phyloP scores from a whole-genome alignment of 2,329 filamentous ascomycete species.

The Lecanosticta acicola region DNA sequence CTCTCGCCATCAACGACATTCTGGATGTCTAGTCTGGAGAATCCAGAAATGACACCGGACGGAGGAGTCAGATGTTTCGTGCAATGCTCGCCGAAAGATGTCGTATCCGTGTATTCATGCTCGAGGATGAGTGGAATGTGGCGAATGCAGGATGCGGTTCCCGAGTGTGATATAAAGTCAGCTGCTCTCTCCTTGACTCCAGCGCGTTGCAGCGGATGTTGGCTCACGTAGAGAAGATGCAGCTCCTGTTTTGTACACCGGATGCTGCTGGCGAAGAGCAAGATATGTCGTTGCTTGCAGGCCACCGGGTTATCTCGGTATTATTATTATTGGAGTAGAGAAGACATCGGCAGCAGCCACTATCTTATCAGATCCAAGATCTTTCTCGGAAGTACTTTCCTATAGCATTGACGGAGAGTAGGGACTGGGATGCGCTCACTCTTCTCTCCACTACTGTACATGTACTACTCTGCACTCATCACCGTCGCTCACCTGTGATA shows the following conservation, averaged over 20 bases:
- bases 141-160: conserved; percentile 81
- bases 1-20: conserved; percentile 80
- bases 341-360: no score
- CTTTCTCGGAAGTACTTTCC: no score
- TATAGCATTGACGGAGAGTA: no score
- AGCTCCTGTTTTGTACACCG: conserved; percentile 73
- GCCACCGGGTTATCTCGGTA: no score
- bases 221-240: conserved; percentile 80
- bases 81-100: conserved; percentile 74
- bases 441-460: no score
- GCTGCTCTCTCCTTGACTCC: background rate
- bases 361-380: no score
- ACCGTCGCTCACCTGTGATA: no score
- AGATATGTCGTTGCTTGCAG: conserved; percentile 71
- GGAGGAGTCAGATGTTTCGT: conserved; percentile 46
- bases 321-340: no score
- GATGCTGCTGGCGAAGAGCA: conserved; percentile 87
- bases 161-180: conserved; percentile 39
- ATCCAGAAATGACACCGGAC: conserved; percentile 57
- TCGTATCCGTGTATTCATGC: conserved; percentile 61
- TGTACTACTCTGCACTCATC: no score
- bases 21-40: conserved; percentile 67
- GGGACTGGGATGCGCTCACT: no score
- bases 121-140: conserved; percentile 88
- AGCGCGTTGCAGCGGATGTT: background rate